Percentiles rank a stretch among this genome's conserved stretches.
phyloP scores from a whole-genome alignment of 1,284 basidiomycete genomes.

The Cystobasidium sp. region DNA sequence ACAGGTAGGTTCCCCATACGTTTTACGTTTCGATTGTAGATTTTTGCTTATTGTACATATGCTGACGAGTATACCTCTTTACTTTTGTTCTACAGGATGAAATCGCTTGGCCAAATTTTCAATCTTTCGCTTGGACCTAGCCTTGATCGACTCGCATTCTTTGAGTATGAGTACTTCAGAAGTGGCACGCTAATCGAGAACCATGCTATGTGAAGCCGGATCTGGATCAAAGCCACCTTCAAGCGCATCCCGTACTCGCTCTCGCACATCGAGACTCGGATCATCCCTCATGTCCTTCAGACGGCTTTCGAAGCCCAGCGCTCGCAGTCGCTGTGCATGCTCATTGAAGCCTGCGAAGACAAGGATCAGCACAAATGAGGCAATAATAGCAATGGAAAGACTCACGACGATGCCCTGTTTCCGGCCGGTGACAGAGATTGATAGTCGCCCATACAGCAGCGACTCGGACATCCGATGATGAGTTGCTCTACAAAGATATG shows the following conservation, averaged over 20 bases:
- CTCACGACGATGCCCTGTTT: constrained; percentile 1
- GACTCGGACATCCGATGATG: constrained; percentile 43
- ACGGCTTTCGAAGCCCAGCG: constrained; percentile 48
- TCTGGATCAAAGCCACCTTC: constrained; percentile 42
- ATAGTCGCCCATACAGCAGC: constrained; percentile 50
- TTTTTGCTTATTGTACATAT: not conserved
- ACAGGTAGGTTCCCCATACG: constrained; percentile 60
- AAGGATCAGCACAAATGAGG: not conserved
- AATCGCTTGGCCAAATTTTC: constrained; percentile 90
- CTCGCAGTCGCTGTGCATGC: constrained; percentile 42
- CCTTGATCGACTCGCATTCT: not conserved
- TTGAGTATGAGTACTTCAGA: not conserved
- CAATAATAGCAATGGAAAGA: not conserved
- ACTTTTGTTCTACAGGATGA: constrained; percentile 64
- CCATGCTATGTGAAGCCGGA: constrained; percentile 30
- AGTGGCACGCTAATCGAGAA: constrained; percentile 12
- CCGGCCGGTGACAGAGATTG: constrained; percentile 48
- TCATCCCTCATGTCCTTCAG: constrained; percentile 49
- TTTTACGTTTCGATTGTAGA: not conserved
- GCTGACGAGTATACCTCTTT: not conserved
- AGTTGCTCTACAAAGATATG: constrained; percentile 21
- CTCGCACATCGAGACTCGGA: constrained; percentile 49
- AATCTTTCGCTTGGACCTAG: constrained; percentile 62
- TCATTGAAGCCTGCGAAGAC: constrained; percentile 22
- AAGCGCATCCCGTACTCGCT: constrained; percentile 50